phyloP scores from a whole-genome alignment of 78 protist species.

The Tieghemostelium lacteum region DNA sequence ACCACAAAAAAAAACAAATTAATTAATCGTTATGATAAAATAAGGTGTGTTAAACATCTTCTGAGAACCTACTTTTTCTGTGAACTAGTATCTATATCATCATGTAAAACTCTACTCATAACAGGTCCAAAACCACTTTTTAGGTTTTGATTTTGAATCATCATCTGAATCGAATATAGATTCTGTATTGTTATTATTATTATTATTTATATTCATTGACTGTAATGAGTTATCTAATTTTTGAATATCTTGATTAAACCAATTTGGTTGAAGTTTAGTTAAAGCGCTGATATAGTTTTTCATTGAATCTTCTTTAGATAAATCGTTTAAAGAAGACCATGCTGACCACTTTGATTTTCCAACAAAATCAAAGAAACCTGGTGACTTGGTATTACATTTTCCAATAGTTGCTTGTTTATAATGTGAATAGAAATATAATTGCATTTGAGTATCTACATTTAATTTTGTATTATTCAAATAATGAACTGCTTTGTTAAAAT shows the following conservation, averaged over 20 bases:
- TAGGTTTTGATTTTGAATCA: constrained; percentile 11
- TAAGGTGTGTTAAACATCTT: too few relatives aligned
- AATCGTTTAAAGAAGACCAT: constrained; percentile 31
- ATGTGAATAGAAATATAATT: constrained; percentile 56
- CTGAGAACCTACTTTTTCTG: too few relatives aligned
- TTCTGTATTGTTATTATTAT: too few relatives aligned
- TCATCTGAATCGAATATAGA: constrained; percentile 17
- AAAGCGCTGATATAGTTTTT: constrained; percentile 37
- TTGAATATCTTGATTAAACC: not conserved
- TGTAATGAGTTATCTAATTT: not conserved
- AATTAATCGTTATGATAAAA: too few relatives aligned
- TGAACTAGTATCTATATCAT: not conserved
- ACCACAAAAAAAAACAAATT: not conserved
- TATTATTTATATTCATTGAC: not conserved
- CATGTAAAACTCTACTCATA: constrained; percentile 33
- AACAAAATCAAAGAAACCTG: constrained; percentile 55
- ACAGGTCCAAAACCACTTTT: constrained; percentile 49
- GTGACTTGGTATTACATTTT: constrained; percentile 57
- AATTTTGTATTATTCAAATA: constrained; percentile 29
- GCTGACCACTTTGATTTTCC: constrained; percentile 64
- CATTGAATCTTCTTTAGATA: constrained; percentile 45
- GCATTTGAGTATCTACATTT: constrained; percentile 21
- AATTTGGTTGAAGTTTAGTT: constrained; percentile 14
- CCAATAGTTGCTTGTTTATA: constrained; percentile 71
- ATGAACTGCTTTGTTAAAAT: constrained; percentile 36